phyloP scores from a whole-genome alignment of 1,139 yeast species.

The Taiozyma sp. region DNA sequence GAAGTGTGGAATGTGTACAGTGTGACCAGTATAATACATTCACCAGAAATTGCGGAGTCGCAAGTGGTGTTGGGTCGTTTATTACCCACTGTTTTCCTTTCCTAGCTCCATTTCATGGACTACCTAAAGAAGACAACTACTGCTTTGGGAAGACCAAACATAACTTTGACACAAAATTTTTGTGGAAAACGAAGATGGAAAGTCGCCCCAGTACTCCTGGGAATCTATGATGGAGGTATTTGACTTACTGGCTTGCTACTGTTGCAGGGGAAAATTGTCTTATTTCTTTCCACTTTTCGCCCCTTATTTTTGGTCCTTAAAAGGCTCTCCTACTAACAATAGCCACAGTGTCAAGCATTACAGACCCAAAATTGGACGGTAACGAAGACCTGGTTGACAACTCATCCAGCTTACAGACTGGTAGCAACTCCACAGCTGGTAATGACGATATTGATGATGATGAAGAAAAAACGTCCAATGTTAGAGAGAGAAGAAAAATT shows the following conservation, averaged over 20 bases:
- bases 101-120: not conserved
- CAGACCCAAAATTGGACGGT: constrained; percentile 20
- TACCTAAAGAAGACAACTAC: constrained; percentile 18
- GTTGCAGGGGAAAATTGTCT: not conserved
- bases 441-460: constrained; percentile 53
- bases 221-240: too few relatives aligned
- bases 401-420: constrained; percentile 5
- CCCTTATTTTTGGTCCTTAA: not conserved
- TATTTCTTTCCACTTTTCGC: not conserved
- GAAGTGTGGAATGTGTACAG: not conserved
- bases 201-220: not conserved
- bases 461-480: constrained; percentile 61
- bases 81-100: too few relatives aligned
- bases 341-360: constrained; percentile 18
- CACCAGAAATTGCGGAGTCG: not conserved
- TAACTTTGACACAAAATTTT: not conserved
- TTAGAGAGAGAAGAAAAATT: constrained; percentile 91
- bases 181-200: not conserved
- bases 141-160: constrained; percentile 14
- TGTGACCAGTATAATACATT: not conserved
- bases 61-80: too few relatives aligned
- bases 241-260: not conserved
- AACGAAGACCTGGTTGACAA: constrained; percentile 20
- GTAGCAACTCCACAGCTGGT: constrained; percentile 9
- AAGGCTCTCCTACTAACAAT: not conserved